Percentiles rank a stretch among this genome's conserved stretches.
Evolutionary conservation across 164 flowering plant species (phyloP).

Genomic region (Platanus orientalis): DNA sequence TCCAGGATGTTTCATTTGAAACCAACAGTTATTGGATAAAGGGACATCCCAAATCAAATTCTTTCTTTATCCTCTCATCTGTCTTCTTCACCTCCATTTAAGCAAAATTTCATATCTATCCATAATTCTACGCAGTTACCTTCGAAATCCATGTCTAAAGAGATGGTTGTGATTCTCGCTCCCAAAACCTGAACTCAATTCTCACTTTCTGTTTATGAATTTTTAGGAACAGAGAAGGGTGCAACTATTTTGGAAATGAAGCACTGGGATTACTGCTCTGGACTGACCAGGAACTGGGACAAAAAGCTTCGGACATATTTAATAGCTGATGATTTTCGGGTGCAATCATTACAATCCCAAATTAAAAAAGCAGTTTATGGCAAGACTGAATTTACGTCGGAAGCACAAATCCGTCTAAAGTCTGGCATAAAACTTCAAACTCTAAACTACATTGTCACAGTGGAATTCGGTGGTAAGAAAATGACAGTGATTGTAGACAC

Average conservation of each 20-base stretch:
- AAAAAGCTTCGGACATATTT: slow-evolving; percentile 34
- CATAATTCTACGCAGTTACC: background rate
- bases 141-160: background rate
- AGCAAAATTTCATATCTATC: no score
- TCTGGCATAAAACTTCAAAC: slow-evolving; percentile 58
- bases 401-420: slow-evolving; percentile 46
- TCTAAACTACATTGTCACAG: slow-evolving; percentile 64
- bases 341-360: slow-evolving; percentile 41
- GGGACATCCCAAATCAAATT: background rate
- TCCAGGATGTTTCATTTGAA: background rate
- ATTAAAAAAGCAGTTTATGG: slow-evolving; percentile 24
- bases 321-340: slow-evolving; percentile 38
- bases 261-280: slow-evolving; percentile 44
- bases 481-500: slow-evolving; percentile 78
- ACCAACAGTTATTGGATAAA: background rate
- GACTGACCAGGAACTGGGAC: slow-evolving; percentile 29
- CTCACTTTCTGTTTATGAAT: slow-evolving; percentile 2
- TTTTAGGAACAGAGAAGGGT: slow-evolving; percentile 43
- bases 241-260: slow-evolving; percentile 60
- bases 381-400: slow-evolving; percentile 14
- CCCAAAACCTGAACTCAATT: background rate
- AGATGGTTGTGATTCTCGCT: background rate
- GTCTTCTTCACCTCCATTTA: background rate
- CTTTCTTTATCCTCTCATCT: background rate
- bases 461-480: slow-evolving; percentile 49